Evolutionary conservation across 2,329 filamentous ascomycete genomes (phyloP).

Genomic region (Diaporthe australafricana): DNA sequence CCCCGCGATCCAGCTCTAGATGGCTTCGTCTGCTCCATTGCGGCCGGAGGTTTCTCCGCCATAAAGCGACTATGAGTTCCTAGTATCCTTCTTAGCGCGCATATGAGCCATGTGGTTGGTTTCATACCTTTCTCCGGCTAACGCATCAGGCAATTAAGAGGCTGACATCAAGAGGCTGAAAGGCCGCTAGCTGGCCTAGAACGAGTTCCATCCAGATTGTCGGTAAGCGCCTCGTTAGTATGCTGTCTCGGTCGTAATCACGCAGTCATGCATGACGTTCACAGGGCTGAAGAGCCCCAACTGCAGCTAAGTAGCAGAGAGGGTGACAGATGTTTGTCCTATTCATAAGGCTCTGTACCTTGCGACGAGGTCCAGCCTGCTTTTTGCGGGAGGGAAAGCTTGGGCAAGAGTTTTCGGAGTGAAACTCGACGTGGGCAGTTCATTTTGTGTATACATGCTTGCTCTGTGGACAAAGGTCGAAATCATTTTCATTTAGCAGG

Average conservation of each 20-base stretch:
- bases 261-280: not conserved
- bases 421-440: not conserved
- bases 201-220: not conserved
- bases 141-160: not conserved
- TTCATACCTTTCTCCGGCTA: not conserved
- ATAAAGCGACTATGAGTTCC: not conserved
- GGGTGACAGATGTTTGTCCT: not conserved
- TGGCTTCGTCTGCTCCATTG: not conserved
- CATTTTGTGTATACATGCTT: not conserved
- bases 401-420: not conserved
- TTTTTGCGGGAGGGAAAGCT: not conserved
- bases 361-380: not conserved
- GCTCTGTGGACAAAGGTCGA: not conserved
- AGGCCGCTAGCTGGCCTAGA: slow-evolving; percentile 13
- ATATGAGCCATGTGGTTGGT: not conserved
- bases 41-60: slow-evolving; percentile 19
- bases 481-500: not conserved
- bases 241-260: not conserved
- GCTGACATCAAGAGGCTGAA: too few relatives aligned
- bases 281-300: not conserved
- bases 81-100: not conserved
- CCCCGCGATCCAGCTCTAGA: not conserved
- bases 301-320: not conserved
- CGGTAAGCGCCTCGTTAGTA: not conserved
- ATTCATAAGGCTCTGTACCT: not conserved